Conservation (phyloP, 352 stramenopile genomes). For the Phytophthora pistaciae region DNA sequence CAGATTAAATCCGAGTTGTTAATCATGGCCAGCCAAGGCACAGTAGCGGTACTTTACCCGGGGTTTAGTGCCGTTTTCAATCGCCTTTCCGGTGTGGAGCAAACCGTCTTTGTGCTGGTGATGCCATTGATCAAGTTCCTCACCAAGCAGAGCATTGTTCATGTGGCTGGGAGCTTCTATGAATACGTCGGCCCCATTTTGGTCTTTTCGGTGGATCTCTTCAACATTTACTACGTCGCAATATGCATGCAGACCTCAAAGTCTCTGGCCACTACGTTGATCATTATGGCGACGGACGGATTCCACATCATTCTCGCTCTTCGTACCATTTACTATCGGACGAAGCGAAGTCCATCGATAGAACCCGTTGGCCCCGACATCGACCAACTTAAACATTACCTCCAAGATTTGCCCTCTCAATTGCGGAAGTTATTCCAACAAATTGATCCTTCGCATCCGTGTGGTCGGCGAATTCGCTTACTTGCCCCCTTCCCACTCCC, state of each 20-base stretch:
- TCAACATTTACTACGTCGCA: conserved; percentile 28
- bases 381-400: neutral
- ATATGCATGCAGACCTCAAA: conserved; percentile 23
- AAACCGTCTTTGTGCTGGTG: conserved; percentile 6
- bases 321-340: neutral
- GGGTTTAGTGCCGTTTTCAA: conserved; percentile 29
- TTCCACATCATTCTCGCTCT: conserved; percentile 10
- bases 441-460: neutral
- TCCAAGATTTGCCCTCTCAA: neutral
- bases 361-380: neutral
- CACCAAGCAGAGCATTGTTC: conserved; percentile 21
- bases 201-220: conserved; percentile 32
- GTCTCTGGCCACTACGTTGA: neutral
- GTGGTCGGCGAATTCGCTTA: conserved; percentile 1
- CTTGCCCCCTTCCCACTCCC: conserved; percentile 14
- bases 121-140: conserved; percentile 21
- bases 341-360: neutral
- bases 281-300: conserved; percentile 10
- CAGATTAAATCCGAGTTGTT: conserved; percentile 14
- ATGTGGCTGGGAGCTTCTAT: conserved; percentile 5
- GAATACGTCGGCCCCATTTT: conserved; percentile 19
- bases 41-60: conserved; percentile 13
- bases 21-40: conserved; percentile 19
- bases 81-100: neutral
- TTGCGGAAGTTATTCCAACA: neutral